These are phyloP conservation scores for Malus sylvestris DNA, from an alignment of 306 rosid species.

Conservation along the genomic window DNA sequence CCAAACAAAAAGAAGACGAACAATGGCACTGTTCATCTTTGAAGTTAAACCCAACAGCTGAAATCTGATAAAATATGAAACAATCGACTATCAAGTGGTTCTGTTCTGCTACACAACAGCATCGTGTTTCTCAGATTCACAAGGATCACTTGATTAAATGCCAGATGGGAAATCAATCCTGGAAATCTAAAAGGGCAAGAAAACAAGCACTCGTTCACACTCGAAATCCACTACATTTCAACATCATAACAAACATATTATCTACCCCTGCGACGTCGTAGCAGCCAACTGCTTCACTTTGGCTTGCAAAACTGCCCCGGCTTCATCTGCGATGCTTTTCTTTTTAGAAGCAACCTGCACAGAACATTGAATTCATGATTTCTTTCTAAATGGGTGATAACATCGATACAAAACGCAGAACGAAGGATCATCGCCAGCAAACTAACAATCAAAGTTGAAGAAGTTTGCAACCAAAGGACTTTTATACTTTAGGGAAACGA, in stretches of 20 bases:
- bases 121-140: not conserved
- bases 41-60: not conserved
- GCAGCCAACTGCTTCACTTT: conserved; percentile 72
- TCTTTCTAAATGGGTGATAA: not conserved
- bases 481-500: not conserved
- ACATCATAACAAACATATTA: not conserved
- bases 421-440: not conserved
- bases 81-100: not conserved
- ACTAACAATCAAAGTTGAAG: not conserved
- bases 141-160: not conserved
- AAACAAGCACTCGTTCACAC: not conserved
- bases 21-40: not conserved
- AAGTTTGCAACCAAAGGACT: not conserved
- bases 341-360: conserved; percentile 84
- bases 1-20: not conserved
- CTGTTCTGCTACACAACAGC: not conserved
- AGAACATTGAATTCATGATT: conserved; percentile 10
- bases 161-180: not conserved
- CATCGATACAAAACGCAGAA: not conserved
- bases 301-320: conserved; percentile 55
- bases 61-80: not conserved
- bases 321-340: conserved; percentile 70
- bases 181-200: not conserved
- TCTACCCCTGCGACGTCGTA: conserved; percentile 13
- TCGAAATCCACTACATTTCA: not conserved